Base-by-base conservation (phyloP, 129 eudicot species). In the Solidago caesia region DNA sequence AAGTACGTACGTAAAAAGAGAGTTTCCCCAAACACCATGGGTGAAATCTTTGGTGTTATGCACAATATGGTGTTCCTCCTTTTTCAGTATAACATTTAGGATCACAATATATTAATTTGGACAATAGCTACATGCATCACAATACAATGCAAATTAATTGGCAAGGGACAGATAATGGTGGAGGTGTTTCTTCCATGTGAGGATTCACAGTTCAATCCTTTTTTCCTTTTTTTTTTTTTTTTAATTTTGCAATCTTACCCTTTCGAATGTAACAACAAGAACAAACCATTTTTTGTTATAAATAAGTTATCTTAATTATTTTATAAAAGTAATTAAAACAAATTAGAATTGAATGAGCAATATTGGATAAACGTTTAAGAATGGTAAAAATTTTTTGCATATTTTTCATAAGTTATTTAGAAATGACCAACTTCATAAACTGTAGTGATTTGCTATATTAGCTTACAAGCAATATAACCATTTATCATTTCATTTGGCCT, bases 111-210 rank as follows among this genome's bases (percentile, higher is more conserved):
- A 44, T 66, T 64, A 67, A 80, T 76, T 77, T 76, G 81, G 87
- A 77, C 80, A 75, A 78, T 68, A 72, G 82, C 82, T 72, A 27
- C 27, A 44, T 61, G 79, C 65, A 21, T 21, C 21, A 21, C 21
- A 75, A 68, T 69, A 73, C 76, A 29, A 49, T 67, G 16, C 21
- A 68, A 78, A 74, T 68, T 69, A 78, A 74, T 68, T 69, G 67
- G 75, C 80, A 64, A 78, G 80, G 78, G 80, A 84, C 85, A 84
- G 58, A 64, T 62, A 68, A 66, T 78, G 80, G 85, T 81, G 88
- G 83, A 77, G 59, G 75, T 81, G 80, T 77, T 77, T 77, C 80
- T 68, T 66, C 71, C 83, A 84, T 80, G 88, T 77, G 88, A 75
- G 72, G 79, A 65, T 51, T 75, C 81, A 65, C 75, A 53, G 78